These are phyloP conservation scores for Alternaria angustiovoidea DNA, from an alignment of 2,329 filamentous ascomycete genomes.

Conservation along the genomic window DNA sequence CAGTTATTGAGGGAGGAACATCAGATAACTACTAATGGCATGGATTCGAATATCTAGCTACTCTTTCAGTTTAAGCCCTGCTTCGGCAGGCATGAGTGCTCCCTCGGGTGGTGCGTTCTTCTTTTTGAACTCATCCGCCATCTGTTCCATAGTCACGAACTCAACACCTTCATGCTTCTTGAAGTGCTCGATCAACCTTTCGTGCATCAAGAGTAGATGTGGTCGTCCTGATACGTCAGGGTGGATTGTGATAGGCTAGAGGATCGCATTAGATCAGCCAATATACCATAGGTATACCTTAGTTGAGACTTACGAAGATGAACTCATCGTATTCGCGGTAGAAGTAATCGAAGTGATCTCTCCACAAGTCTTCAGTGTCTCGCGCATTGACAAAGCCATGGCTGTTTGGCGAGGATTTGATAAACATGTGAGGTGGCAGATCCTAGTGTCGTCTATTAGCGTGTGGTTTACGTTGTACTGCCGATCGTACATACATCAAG, in stretches of 20 bases:
- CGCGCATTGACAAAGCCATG: conserved; percentile 66
- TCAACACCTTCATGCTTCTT: conserved; percentile 69
- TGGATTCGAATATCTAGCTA: neutral
- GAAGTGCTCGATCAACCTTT: conserved; percentile 74
- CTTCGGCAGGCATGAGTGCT: conserved; percentile 67
- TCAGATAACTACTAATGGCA: neutral
- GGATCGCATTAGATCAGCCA: neutral
- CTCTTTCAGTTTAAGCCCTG: conserved; percentile 60
- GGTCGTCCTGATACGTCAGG: conserved; percentile 71
- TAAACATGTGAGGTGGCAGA: conserved; percentile 73
- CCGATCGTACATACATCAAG: conserved; percentile 54
- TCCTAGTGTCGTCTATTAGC: conserved; percentile 47
- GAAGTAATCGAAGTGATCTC: conserved; percentile 74
- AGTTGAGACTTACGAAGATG: conserved; percentile 66
- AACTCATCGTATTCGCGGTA: conserved; percentile 80
- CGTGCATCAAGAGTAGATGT: conserved; percentile 76
- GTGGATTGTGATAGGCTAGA: conserved; percentile 74
- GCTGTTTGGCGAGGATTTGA: conserved; percentile 69
- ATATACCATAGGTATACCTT: neutral
- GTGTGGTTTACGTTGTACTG: neutral
- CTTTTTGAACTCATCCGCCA: conserved; percentile 75
- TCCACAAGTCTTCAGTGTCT: conserved; percentile 70
- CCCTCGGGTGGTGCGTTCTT: conserved; percentile 66
- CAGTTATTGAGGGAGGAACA: too few species aligned
- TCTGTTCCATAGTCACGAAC: conserved; percentile 74